Percentiles rank a stretch among this genome's conserved stretches.
These are phyloP conservation scores for Aegilops tauschii DNA, from an alignment of 176 grass and related monocot genomes.

Conservation along the genomic window DNA sequence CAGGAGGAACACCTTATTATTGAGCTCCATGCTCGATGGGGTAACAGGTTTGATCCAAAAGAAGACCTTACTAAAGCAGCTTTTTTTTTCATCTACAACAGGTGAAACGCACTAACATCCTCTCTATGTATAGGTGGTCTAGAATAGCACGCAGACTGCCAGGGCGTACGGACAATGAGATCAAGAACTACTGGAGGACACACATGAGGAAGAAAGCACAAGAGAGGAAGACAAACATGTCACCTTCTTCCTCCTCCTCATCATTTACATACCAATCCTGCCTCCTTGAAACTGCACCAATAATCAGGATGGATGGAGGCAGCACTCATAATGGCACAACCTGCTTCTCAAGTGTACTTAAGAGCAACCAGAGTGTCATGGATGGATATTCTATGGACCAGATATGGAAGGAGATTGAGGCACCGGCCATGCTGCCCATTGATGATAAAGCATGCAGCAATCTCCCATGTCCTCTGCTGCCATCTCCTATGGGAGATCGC, in stretches of 20 bases:
- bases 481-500: slow-evolving; percentile 25
- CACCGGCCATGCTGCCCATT: neutral
- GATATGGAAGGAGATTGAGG: slow-evolving; percentile 78
- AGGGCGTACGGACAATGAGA: slow-evolving; percentile 87
- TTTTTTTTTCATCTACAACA: neutral
- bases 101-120: neutral
- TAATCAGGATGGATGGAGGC: neutral
- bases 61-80: neutral
- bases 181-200: slow-evolving; percentile 95
- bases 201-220: slow-evolving; percentile 96
- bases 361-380: slow-evolving; percentile 30
- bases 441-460: slow-evolving; percentile 11
- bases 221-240: slow-evolving; percentile 46
- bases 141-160: slow-evolving; percentile 71
- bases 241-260: slow-evolving; percentile 56
- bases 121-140: slow-evolving; percentile 60
- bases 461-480: slow-evolving; percentile 31
- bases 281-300: slow-evolving; percentile 9
- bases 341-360: slow-evolving; percentile 25
- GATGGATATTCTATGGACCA: slow-evolving; percentile 74
- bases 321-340: slow-evolving; percentile 9
- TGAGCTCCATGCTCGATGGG: slow-evolving; percentile 82
- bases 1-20: slow-evolving; percentile 71
- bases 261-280: slow-evolving; percentile 56
- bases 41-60: slow-evolving; percentile 59